Conservation (phyloP, 306 rosid species). For the Mimosa bimucronata region DNA sequence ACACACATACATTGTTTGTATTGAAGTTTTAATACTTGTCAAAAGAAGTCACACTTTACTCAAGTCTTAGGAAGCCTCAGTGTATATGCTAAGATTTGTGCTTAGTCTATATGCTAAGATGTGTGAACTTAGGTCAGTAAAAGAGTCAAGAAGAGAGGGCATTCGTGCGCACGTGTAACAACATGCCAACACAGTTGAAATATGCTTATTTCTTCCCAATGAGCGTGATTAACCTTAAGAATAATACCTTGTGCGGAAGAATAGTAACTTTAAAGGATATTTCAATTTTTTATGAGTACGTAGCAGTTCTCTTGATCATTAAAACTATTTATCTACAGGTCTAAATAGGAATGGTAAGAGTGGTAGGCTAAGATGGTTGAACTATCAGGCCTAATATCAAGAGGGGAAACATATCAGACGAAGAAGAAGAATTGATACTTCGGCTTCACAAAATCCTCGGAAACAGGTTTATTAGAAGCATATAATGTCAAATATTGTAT, state of each 20-base stretch:
- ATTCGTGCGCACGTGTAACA: too few species aligned
- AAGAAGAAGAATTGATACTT: constrained; percentile 16
- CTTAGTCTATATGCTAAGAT: not conserved
- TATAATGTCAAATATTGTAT: not conserved
- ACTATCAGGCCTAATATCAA: constrained; percentile 10
- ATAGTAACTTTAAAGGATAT: too few species aligned
- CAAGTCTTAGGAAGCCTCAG: not conserved
- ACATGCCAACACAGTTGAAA: too few species aligned
- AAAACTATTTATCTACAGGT: constrained; percentile 31
- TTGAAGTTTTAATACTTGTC: too few species aligned
- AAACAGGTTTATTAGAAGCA: not conserved
- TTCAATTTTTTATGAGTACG: not conserved
- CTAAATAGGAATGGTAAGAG: constrained; percentile 67
- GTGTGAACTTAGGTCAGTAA: not conserved
- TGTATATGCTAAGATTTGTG: too few species aligned
- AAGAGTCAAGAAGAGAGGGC: not conserved
- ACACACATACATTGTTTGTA: not conserved
- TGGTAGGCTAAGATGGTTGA: constrained; percentile 18
- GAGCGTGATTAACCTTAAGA: too few species aligned
- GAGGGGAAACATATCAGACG: not conserved
- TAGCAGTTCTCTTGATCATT: not conserved
- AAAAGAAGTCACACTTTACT: not conserved
- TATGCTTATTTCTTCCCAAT: too few species aligned
- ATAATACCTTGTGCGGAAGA: not conserved
- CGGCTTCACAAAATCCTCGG: constrained; percentile 36